Evolutionary conservation across 2,329 filamentous ascomycete species (phyloP).

Genomic region (Fulvia fulva): DNA sequence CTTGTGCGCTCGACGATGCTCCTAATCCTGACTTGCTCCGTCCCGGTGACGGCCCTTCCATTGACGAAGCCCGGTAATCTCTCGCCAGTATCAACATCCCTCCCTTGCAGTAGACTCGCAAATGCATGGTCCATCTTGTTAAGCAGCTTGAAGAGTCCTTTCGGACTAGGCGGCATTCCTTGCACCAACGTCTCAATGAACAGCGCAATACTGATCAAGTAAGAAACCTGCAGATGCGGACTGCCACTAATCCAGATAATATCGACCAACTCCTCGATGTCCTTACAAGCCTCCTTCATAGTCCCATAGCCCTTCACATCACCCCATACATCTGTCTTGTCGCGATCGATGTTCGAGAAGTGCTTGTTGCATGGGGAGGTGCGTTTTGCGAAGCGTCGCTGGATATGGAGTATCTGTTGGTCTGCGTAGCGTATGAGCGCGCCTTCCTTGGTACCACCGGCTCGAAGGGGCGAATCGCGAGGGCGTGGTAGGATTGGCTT

Average conservation of each 20-base stretch:
- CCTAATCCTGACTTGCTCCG: conserved; percentile 83
- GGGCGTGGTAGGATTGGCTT: conserved; percentile 47
- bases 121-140: conserved; percentile 82
- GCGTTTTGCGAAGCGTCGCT: conserved; percentile 52
- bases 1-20: conserved; percentile 75
- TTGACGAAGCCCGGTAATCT: conserved; percentile 66
- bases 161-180: conserved; percentile 65
- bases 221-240: conserved; percentile 78
- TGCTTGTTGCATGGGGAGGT: conserved; percentile 25
- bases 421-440: conserved; percentile 57
- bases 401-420: conserved; percentile 48
- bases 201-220: conserved; percentile 72
- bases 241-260: conserved; percentile 84
- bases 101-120: conserved; percentile 65
- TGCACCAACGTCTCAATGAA: conserved; percentile 68
- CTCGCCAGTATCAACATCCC: conserved; percentile 62
- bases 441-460: conserved; percentile 57
- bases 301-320: conserved; percentile 52
- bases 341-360: conserved; percentile 20
- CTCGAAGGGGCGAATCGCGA: conserved; percentile 49
- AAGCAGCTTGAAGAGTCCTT: conserved; percentile 66
- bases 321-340: conserved; percentile 35
- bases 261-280: conserved; percentile 71
- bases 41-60: conserved; percentile 64
- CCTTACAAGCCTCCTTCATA: conserved; percentile 67